These are phyloP conservation scores for Taxawa tesnikishii DNA, from an alignment of 2,329 filamentous ascomycete species.

Conservation along the genomic window DNA sequence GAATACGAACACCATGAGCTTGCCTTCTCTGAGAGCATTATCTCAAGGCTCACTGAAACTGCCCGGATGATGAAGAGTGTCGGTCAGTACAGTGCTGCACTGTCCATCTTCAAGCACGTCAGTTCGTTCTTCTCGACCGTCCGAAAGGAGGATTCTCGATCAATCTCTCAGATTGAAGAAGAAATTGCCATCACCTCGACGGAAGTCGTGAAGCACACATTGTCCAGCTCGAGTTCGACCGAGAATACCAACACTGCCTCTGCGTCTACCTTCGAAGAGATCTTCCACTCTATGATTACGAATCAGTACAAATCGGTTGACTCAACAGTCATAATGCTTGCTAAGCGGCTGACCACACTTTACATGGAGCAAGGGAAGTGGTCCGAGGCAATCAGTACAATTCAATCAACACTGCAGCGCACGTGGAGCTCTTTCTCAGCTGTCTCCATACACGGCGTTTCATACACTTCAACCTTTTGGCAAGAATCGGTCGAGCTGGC, in stretches of 20 bases:
- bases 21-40: constrained; percentile 13
- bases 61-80: too few species aligned
- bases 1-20: constrained; percentile 34
- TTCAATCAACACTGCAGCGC: too few species aligned
- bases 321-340: constrained; percentile 27
- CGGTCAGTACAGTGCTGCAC: too few species aligned
- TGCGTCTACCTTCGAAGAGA: constrained; percentile 1
- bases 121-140: too few species aligned
- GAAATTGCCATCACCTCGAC: constrained; percentile 1
- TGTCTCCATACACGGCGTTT: too few species aligned
- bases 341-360: constrained; percentile 25
- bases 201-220: constrained; percentile 22
- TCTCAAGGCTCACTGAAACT: too few species aligned
- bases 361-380: constrained; percentile 36
- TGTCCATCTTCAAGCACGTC: too few species aligned
- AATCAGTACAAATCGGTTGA: too few species aligned
- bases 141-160: too few species aligned
- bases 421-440: too few species aligned
- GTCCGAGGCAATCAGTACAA: constrained; percentile 34
- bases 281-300: not conserved
- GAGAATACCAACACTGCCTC: constrained; percentile 22
- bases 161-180: constrained; percentile 1
- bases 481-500: too few species aligned
- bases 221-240: constrained; percentile 25
- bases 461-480: too few species aligned